Conservation (phyloP, 371 early-diverging fungal genomes). For the Quaeritorhiza haematococci region DNA sequence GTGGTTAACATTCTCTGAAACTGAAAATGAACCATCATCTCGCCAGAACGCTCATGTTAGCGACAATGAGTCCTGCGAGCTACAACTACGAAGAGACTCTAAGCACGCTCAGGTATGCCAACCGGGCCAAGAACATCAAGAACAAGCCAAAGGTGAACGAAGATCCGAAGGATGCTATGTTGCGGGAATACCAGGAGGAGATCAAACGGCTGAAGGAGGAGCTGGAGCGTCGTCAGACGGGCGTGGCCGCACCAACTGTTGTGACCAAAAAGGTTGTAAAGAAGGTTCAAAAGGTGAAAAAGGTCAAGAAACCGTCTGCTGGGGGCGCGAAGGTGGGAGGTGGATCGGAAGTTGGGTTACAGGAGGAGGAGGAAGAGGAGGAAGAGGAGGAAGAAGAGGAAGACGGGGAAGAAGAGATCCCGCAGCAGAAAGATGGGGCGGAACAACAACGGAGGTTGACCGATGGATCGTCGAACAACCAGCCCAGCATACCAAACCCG, state of each 20-base stretch:
- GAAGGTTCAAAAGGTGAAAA: constrained; percentile 32
- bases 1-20: background rate
- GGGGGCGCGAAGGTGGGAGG: background rate
- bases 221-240: constrained; percentile 33
- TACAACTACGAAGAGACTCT: constrained; percentile 77
- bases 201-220: constrained; percentile 40
- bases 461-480: no score
- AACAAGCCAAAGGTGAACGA: constrained; percentile 64
- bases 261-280: constrained; percentile 42
- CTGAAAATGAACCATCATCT: background rate
- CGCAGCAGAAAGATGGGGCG: background rate
- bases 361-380: constrained; percentile 1
- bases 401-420: constrained; percentile 4
- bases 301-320: constrained; percentile 18
- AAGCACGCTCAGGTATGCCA: constrained; percentile 82
- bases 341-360: background rate
- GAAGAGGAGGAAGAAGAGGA: constrained; percentile 1
- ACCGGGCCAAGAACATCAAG: constrained; percentile 82
- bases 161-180: constrained; percentile 45
- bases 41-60: constrained; percentile 77
- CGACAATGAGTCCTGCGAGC: constrained; percentile 70
- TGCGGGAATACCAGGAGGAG: constrained; percentile 51
- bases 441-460: constrained; percentile 6
- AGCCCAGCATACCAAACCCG: constrained; percentile 10
- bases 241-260: constrained; percentile 8